Evolutionary conservation across 192 early-diverging fungal species (phyloP), one percentile per base, ranked within the genome.

Genomic region (Dissophora ornata): DNA sequence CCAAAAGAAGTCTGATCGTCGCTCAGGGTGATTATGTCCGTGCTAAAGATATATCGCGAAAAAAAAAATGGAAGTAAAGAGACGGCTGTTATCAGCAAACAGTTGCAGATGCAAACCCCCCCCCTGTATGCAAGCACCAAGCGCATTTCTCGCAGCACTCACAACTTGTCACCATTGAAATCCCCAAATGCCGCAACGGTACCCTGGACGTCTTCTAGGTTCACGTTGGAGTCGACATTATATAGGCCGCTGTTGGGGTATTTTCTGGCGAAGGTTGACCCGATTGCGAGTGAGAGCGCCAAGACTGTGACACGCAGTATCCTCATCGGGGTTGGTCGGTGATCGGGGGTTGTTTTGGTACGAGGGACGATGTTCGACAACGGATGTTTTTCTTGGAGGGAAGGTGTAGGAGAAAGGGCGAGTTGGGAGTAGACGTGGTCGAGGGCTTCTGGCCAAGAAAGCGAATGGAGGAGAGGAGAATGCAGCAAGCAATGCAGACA

Each of bases 161-260:
- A 91, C 82, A 81, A 89, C 74, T 93, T 94, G 77, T 93, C 93
- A 15, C 86, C 86, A 80, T 94, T 92, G 29, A 94, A 92, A 78
- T 96, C 95, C 7, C 87, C 94, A 84, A 95, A 95, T 3, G 93
- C 95, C 28, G 88, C 88, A 11, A 94, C 88, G 9, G 89, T 88
- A 22, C 93, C 94, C 28, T 87, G 81, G 34, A 94, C 66, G 21
- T 82, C 73, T 33, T 84, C 82, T 1, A 96, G 80, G 25, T 89
- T 90, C 29, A 91, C 81, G 29, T 59, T 67, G 46, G 82, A 22
- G 24, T 80, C 79, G 2, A 90, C 84, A 41, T 84, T 81, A 73
- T 90, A 89, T 3, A 90, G 83, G 69, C 84, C 82, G 56, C 86
- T 85, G 13, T 64, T 69, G 11, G 71, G 47, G 47, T 74, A 80